Base-by-base conservation (phyloP, 225 moss, liverwort and hornwort species). In the Bryoerythrophyllum caledonicum region DNA sequence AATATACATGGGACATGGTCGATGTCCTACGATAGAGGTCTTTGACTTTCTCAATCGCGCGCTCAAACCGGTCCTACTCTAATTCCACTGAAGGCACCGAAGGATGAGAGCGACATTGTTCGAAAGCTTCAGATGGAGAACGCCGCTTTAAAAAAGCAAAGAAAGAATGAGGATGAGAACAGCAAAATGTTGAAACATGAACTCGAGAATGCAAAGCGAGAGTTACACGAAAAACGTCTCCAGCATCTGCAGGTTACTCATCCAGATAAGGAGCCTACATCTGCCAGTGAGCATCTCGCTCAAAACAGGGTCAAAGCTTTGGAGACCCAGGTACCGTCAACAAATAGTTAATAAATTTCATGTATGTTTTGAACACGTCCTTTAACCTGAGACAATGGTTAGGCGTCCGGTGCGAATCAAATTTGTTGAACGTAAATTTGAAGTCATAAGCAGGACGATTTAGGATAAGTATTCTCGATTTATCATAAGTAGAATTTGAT, bases 181-280 rank as follows among this genome's bases (percentile, higher is more conserved):
- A 72, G 25, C 72, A 81, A 78, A 63, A 60, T 59, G 44, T 72
- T 86, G 74, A 84, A 83, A 74, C 80, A 84, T 8, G 85, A 87
- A 65, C 82, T 82, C 24, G 89, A 89, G 48, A 85, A 82, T 73
- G 55, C 87, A 54, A 91, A 91, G 85, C 87, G 81, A 46, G 83
- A 86, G 66, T 79, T n/a, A n/a, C n/a, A 86, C 34, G 83, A 70
- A 52, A 71, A 74, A 53, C 78, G 76, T 65, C 78, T 69, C 59
- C 85, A 85, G 56, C 82, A 86, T 62, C 64, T 88, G 67, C 84
- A 79, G 73, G 68, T 57, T 57, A 54, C 30, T 30, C 82, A 82
- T 74, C 63, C 59, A 72, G 76, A 82, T 41, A 53, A 71, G 28
- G 82, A 74, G 40, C 71, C 80, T 73, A 58, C 68, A 63, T 71